These are phyloP conservation scores for Anacardium occidentale DNA, from an alignment of 345 rosid genomes.

Conservation along the genomic window DNA sequence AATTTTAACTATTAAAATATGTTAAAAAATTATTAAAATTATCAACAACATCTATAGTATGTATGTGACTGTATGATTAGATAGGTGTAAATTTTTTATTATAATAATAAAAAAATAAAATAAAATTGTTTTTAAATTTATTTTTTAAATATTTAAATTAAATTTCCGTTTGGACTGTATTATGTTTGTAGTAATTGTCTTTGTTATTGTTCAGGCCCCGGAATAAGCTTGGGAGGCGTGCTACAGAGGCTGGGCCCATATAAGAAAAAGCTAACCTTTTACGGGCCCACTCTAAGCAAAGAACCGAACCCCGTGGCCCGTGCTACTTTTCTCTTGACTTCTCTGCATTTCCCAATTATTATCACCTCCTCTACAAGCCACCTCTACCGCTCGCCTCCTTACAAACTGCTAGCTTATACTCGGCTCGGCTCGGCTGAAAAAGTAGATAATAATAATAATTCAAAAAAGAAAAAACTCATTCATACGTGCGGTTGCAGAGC, in stretches of 20 bases:
- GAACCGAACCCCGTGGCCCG: neutral
- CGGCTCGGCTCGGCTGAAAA: slow-evolving; percentile 5
- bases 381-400: slow-evolving; percentile 14
- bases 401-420: neutral
- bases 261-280: neutral
- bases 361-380: slow-evolving; percentile 24
- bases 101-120: no score
- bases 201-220: neutral
- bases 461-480: neutral
- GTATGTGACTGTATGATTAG: no score
- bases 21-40: no score
- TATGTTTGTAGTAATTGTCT: neutral
- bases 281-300: neutral
- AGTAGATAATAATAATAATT: neutral
- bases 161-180: neutral
- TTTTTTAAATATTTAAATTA: no score
- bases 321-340: neutral
- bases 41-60: no score
- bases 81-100: no score
- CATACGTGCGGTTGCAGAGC: neutral
- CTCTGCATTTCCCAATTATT: slow-evolving; percentile 28
- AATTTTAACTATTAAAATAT: no score
- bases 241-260: neutral
- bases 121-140: no score
- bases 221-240: slow-evolving; percentile 1